Evolutionary conservation across 2,329 filamentous ascomycete genomes (phyloP).

Genomic region (Aureobasidium pullulans): DNA sequence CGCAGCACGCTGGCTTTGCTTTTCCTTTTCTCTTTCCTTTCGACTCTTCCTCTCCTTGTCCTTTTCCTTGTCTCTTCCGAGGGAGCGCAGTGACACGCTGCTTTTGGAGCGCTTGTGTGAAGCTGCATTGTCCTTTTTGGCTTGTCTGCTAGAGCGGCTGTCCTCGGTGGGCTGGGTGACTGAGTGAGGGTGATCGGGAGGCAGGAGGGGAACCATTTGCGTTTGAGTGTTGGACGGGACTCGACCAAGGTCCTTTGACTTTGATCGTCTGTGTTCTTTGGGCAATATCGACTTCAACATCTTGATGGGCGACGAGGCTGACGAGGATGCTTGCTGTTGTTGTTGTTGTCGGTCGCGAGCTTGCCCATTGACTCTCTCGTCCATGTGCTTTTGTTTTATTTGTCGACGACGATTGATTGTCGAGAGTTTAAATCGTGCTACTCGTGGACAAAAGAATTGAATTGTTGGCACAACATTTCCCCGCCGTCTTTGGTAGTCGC

Average conservation of each 20-base stretch:
- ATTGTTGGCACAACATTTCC: slow-evolving; percentile 9
- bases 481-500: not conserved
- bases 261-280: slow-evolving; percentile 34
- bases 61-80: slow-evolving; percentile 41
- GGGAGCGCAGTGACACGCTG: slow-evolving; percentile 45
- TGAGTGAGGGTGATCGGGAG: slow-evolving; percentile 43
- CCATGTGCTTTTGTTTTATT: not conserved
- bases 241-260: slow-evolving; percentile 39
- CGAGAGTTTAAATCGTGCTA: not conserved
- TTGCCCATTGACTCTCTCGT: slow-evolving; percentile 6
- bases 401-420: not conserved
- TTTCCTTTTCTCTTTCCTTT: slow-evolving; percentile 33
- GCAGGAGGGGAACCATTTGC: slow-evolving; percentile 36
- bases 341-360: not conserved
- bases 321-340: not conserved
- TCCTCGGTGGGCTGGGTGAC: slow-evolving; percentile 17
- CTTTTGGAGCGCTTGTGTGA: slow-evolving; percentile 48
- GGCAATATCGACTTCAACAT: slow-evolving; percentile 47
- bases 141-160: slow-evolving; percentile 20
- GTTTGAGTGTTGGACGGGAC: slow-evolving; percentile 24
- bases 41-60: slow-evolving; percentile 18
- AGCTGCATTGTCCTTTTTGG: slow-evolving; percentile 11
- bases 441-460: not conserved
- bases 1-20: slow-evolving; percentile 25
- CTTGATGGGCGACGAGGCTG: slow-evolving; percentile 20